These are phyloP conservation scores for Gossypium sturtianum DNA, from an alignment of 345 rosid species.

Conservation along the genomic window DNA sequence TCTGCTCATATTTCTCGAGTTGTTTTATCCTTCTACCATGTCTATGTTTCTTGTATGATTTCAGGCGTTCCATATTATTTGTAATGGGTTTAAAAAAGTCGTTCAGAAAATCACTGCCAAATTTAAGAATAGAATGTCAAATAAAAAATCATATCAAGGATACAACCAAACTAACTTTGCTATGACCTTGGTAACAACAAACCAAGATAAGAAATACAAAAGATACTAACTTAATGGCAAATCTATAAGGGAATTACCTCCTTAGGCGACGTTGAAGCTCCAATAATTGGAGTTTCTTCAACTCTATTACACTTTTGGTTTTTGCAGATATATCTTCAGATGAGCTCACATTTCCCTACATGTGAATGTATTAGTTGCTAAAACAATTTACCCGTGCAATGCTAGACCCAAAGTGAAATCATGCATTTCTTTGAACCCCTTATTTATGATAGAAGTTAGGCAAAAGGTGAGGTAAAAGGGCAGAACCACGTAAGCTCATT, in stretches of 20 bases:
- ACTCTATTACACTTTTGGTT: conserved; percentile 85
- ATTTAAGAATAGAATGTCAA: conserved; percentile 18
- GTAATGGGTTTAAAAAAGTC: conserved; percentile 77
- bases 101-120: conserved; percentile 62
- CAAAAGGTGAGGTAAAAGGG: neutral
- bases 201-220: conserved; percentile 1
- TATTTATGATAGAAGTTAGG: neutral
- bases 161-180: neutral
- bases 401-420: conserved; percentile 2
- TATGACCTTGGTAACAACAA: conserved; percentile 1
- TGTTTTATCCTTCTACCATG: conserved; percentile 90
- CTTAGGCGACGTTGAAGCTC: conserved; percentile 74
- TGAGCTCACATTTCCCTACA: conserved; percentile 69
- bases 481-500: neutral
- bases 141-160: conserved; percentile 9
- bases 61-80: conserved; percentile 63
- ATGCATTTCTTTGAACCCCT: conserved; percentile 3
- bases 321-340: conserved; percentile 83
- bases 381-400: neutral
- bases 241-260: conserved; percentile 38
- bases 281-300: conserved; percentile 82
- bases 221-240: neutral
- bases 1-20: conserved; percentile 76
- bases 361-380: neutral
- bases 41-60: conserved; percentile 71